Conservation (phyloP, 345 rosid species). For the Euphorbia lathyris region DNA sequence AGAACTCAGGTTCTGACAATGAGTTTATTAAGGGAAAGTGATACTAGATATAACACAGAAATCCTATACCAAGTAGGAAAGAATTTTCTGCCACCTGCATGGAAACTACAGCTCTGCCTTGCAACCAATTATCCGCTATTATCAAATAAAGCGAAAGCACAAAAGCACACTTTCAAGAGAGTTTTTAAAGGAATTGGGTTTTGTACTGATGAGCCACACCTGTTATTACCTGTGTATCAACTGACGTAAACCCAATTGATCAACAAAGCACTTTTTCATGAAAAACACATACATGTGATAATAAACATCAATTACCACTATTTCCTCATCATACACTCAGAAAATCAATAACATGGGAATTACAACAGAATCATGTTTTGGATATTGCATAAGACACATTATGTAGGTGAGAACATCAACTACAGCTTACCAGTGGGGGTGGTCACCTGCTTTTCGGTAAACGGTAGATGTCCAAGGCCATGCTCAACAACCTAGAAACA, state of each 20-base stretch:
- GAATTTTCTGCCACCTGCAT: too few relatives aligned
- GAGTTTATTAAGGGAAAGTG: constrained; percentile 14
- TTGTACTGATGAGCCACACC: not conserved
- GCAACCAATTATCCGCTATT: too few relatives aligned
- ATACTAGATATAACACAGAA: too few relatives aligned
- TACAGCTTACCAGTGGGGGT: constrained; percentile 87
- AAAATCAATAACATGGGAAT: not conserved
- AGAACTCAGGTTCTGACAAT: too few relatives aligned
- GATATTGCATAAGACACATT: not conserved
- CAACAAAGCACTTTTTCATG: not conserved
- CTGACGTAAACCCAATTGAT: not conserved
- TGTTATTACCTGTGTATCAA: not conserved
- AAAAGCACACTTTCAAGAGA: not conserved
- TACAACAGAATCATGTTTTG: not conserved
- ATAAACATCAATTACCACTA: not conserved
- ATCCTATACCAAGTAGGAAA: too few relatives aligned
- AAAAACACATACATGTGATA: not conserved
- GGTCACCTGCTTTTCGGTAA: constrained; percentile 92
- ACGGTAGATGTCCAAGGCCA: constrained; percentile 97
- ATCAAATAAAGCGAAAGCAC: not conserved
- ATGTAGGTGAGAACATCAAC: constrained; percentile 1
- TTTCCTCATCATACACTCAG: not conserved
- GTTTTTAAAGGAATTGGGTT: not conserved
- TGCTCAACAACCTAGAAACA: constrained; percentile 85
- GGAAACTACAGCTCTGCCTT: too few relatives aligned